Evolutionary conservation across 1,139 yeast species (phyloP), one percentile per base, ranked within the genome.

Genomic region (Eremothecium sinecaudum): DNA sequence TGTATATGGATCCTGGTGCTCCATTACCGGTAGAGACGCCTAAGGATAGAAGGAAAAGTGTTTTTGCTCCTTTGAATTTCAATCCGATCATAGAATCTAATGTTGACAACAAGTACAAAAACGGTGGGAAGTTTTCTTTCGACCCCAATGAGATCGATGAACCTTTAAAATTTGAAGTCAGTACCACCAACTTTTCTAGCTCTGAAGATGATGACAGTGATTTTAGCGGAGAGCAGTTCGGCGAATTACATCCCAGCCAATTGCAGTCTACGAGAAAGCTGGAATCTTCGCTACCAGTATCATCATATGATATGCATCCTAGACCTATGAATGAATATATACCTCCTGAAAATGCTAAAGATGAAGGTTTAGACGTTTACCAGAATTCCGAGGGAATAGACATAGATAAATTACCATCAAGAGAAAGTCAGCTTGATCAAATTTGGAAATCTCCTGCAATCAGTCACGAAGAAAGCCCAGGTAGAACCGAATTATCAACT

Each of bases 1-100:
- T 71, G n/a, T 79, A 79, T 47, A 71, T 66, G 34, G 92, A 80
- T 50, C 92, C 92, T 0, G 92, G 92, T 27, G 90, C 92, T 0
- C 92, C 92, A 2, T 61, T 75, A 3, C 87, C 92, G 0, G 59
- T 71, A 18, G 74, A 76, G 3, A 76, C 86, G 0, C 84, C 84
- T 3, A 62, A 53, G 31, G 64, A 58, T 14, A 50, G 58, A 24
- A 63, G 61, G 38, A 65, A 59, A 40, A 79, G 90, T 25, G 72
- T 77, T 1, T 84, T 82, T 54, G 82, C 94, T 0, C 94, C 94
- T 0, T 64, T 84, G 22, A 67, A 71, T 28, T 84, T 84, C 58
- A 81, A 82, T 47, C 92, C 94, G 0, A 70, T 77, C 22, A 82
- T 83, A 34, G 75, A 75, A 41, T 72, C 74, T 33, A 75, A 73